Base-by-base conservation (phyloP, 768 basidiomycete genomes). In the Mycena epipterygia region DNA sequence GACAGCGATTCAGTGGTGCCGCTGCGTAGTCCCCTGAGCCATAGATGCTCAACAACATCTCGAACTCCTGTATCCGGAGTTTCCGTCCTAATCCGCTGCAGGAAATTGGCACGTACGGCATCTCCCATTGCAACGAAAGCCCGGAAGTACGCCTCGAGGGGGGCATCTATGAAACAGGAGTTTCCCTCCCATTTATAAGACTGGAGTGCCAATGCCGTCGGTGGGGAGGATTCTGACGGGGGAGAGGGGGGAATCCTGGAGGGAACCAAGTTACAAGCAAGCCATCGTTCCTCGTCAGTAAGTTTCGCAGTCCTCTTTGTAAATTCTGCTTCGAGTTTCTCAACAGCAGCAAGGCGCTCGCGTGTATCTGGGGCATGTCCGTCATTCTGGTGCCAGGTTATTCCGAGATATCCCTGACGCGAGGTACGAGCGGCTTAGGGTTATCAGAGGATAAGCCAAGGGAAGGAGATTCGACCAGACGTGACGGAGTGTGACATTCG, bases 291-390 rank as follows among this genome's bases (percentile, higher is more conserved):
- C 1, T 19, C 51, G 13, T 55, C 52, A 25, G 27, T 64, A 6
- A 55, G 37, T 5, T 25, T 4, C 11, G 39, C 19, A 39, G 41
- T 55, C 2, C n/a, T 25, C 8, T 25, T 29, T 11, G 29, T 23
- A 17, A 64, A 37, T 8, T 64, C 62, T 16, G 59, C 46, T 23
- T 61, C 59, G 7, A 61, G n/a, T 17, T 48, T 46, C 21, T 33
- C 16, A 2, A 59, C 65, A 14, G 32, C 65, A 19, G 55, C 56
- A 2, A 67, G 42, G 11, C 65, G 65, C 14, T 33, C 56, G 1
- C 65, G 65, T 7, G 55, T 67, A 25, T 67, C 65, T 1, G 56
- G 64, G 9, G 51, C 58, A 11, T 42, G 63, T 14, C 63, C 63
- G n/a, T 64, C 63, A 33, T 64, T 64, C 19, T 67, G 30, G 25